Percentiles rank a stretch among this genome's conserved stretches.
These are phyloP conservation scores for Leccinum arenicola DNA, from an alignment of 768 basidiomycete species.

Conservation along the genomic window DNA sequence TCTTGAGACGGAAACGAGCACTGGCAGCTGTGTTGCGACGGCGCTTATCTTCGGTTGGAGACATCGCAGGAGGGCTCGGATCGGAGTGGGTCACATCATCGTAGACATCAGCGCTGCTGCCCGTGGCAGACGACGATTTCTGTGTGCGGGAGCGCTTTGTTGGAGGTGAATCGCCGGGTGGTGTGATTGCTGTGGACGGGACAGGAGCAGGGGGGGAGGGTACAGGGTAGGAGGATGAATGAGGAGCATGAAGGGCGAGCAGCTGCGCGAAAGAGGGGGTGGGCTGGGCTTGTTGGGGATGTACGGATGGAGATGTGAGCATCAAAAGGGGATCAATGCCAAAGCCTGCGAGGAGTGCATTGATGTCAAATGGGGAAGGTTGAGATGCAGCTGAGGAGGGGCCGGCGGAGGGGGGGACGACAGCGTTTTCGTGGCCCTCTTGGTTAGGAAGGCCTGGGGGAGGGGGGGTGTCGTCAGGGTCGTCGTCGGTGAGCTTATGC, in stretches of 20 bases:
- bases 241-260: conserved; percentile 55
- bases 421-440: conserved; percentile 57
- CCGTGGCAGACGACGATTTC: conserved; percentile 41
- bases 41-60: conserved; percentile 84
- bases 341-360: conserved; percentile 34
- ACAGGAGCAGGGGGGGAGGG: conserved; percentile 16
- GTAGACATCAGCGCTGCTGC: conserved; percentile 3
- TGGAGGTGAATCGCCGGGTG: conserved; percentile 20
- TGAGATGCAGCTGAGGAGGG: conserved; percentile 26
- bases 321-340: conserved; percentile 43
- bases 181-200: conserved; percentile 9
- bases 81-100: conserved; percentile 26
- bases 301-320: conserved; percentile 24
- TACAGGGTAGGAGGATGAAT: conserved; percentile 23
- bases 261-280: conserved; percentile 69
- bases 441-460: conserved; percentile 37
- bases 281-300: conserved; percentile 26
- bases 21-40: conserved; percentile 90
- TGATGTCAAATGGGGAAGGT: conserved; percentile 44
- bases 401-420: conserved; percentile 43
- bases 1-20: conserved; percentile 91
- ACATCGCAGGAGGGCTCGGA: conserved; percentile 29
- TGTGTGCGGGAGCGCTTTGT: conserved; percentile 57
- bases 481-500: conserved; percentile 32
- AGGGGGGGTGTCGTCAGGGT: conserved; percentile 27